Base-by-base conservation (phyloP, 306 rosid species). In the Comarum palustre region DNA sequence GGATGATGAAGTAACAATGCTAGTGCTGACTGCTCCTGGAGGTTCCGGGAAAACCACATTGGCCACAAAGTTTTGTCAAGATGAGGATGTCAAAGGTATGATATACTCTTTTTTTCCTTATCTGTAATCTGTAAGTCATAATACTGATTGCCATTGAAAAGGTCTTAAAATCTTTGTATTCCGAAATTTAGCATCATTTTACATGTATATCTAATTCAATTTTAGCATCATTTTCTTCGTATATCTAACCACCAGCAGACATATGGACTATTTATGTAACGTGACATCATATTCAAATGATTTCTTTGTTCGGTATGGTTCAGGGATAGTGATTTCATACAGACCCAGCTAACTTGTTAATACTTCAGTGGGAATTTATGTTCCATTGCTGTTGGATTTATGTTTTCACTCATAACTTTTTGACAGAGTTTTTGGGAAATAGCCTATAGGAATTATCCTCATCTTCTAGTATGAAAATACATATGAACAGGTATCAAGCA, bases 41-140 rank as follows among this genome's bases (percentile, higher is more conserved):
- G 96, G 92, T 34, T 81, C 78, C 0, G 92, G 96, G 52, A 90
- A 87, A 79, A 81, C 92, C 25, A 81, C 96, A 0, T 80, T 90
- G 66, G 90, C 79, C 6, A 77, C 74, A 63, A 81, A 0, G 70
- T 72, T 90, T 25, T 87, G 92, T 64, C 79, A 74, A 61, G 92
- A 90, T 39, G 38, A 76, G 16, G 50, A 87, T 16, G 79, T 90
- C 13, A 68, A 72, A 83, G 92, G 90, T 90, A 81, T 27, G 64
- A 25, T 10, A 25, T 63, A 34, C 22, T 29, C 1, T 58, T n/a
- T n/a, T n/a, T n/a, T 39, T 39, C 10, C 74, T 10, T 10, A n/a
- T 20, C n/a, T 11, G 19, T 0, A 20, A 6, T 36, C 22, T 7
- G 0, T 34, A 70, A 16, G 7, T 32, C 1, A 11, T 58, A 58